These are phyloP conservation scores for Tylopilus orsonianus DNA, from an alignment of 1,284 basidiomycete genomes.

Conservation along the genomic window DNA sequence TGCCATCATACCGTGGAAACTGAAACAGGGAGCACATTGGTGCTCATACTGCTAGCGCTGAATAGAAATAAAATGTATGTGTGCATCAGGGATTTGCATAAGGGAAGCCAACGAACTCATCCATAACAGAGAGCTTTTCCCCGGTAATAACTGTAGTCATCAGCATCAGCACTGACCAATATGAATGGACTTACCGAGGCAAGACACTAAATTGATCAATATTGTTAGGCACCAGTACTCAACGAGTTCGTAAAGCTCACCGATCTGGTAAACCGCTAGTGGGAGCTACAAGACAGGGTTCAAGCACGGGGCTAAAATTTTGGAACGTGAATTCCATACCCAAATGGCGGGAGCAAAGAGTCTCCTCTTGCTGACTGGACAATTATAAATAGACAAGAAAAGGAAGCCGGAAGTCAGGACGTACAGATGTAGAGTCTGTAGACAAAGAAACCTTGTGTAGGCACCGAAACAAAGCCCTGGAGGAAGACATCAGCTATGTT, in stretches of 20 bases:
- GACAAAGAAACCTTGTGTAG: conserved; percentile 17
- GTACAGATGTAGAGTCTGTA: conserved; percentile 17
- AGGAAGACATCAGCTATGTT: neutral
- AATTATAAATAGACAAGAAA: neutral
- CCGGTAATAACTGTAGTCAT: neutral
- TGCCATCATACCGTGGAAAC: conserved; percentile 6
- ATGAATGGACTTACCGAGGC: neutral
- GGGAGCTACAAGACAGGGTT: conserved; percentile 2
- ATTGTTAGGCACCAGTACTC: neutral
- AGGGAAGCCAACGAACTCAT: conserved; percentile 5
- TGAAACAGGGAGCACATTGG: neutral
- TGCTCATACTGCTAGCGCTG: neutral
- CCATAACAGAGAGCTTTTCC: neutral
- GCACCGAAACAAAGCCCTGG: conserved; percentile 8
- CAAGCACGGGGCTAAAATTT: neutral
- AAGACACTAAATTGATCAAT: neutral
- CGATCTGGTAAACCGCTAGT: conserved; percentile 4
- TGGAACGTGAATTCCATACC: neutral
- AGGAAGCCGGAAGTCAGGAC: neutral
- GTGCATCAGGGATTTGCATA: neutral
- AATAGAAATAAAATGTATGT: neutral
- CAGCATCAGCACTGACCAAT: neutral
- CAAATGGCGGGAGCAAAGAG: conserved; percentile 2
- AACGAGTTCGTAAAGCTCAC: conserved; percentile 2
- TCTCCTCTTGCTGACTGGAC: conserved; percentile 13